Evolutionary conservation across 1,139 yeast genomes (phyloP).

Genomic region (Pichia sp.): DNA sequence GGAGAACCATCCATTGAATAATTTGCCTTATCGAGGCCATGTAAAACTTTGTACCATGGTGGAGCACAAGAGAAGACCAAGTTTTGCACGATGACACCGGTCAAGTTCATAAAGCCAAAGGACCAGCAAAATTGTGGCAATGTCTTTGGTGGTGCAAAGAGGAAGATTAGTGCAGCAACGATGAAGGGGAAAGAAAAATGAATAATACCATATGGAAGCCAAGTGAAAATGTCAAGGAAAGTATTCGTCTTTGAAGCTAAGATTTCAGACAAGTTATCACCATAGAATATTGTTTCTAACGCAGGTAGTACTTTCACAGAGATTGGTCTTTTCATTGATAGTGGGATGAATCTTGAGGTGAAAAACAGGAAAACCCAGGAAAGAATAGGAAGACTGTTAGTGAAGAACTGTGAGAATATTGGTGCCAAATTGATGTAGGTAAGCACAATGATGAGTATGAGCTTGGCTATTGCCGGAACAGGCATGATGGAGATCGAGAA

Average conservation of each 20-base stretch:
- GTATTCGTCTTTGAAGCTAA: constrained; percentile 69
- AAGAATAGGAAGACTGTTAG: constrained; percentile 78
- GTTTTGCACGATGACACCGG: constrained; percentile 78
- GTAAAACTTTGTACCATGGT: constrained; percentile 90
- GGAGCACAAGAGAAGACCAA: constrained; percentile 86
- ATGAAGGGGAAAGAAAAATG: constrained; percentile 90
- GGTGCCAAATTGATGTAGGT: constrained; percentile 53
- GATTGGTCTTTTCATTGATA: constrained; percentile 78
- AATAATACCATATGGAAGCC: constrained; percentile 92
- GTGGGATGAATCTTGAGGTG: constrained; percentile 71
- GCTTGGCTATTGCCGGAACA: constrained; percentile 41
- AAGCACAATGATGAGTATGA: constrained; percentile 35
- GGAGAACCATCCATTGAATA: constrained; percentile 93
- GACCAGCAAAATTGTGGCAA: constrained; percentile 87
- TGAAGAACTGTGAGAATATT: constrained; percentile 75
- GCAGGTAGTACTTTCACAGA: constrained; percentile 90
- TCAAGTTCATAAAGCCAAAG: constrained; percentile 92
- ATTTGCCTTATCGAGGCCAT: constrained; percentile 87
- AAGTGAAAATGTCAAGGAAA: constrained; percentile 74
- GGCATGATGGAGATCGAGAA: constrained; percentile 29
- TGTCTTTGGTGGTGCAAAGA: constrained; percentile 91
- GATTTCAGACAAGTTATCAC: constrained; percentile 85
- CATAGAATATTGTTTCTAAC: constrained; percentile 87
- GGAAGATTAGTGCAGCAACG: constrained; percentile 68
- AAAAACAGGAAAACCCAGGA: constrained; percentile 87